Base-by-base conservation (phyloP, 2,329 filamentous ascomycete species). In the Alternaria sp. region DNA sequence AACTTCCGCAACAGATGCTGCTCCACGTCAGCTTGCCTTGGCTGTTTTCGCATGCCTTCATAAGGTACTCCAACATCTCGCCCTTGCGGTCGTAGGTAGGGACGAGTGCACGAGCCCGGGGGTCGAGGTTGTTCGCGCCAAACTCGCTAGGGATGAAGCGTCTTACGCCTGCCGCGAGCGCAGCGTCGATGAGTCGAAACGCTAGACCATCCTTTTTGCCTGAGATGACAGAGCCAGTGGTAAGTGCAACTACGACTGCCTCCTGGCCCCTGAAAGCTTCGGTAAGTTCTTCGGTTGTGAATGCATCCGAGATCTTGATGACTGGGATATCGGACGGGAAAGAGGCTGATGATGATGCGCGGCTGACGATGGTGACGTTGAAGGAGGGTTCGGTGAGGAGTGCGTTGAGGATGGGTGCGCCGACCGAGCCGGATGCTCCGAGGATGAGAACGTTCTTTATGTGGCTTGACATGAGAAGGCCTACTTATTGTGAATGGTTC, bases 71-170 rank as follows among this genome's bases (percentile, higher is more conserved):
- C 11, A 75, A 67, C 41, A 75, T 74, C 41, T 68, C 61, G 12
- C 74, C 71, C 59, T 82, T 82, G 24, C 62, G 65, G 7, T 63
- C 64, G 59, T 75, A 82, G 7, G 80, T 75, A 0, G 80, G 80
- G 22, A 67, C 64, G 1, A 36, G 32, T 36, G 32, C 32, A 12
- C 32, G 32, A 36, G 32, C 66, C 2, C 70, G 66, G 0, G 70
- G 63, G 60, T 80, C 78, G 6, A 67, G 61, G n/a, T 76, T 74
- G 54, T 82, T 75, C 34, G 71, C 65, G 52, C 79, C 79, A 59
- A 75, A 82, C 57, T 81, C 80, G 7, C 70, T 71, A 2, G 80
- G 80, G 36, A 82, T 73, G 62, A 81, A 75, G 24, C 78, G 74
- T 44, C 73, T 70, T 2, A 81, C 79, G 12, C 78, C 78, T 1